These are phyloP conservation scores for Withania somnifera DNA, from an alignment of 305 asterid genomes.

Conservation along the genomic window DNA sequence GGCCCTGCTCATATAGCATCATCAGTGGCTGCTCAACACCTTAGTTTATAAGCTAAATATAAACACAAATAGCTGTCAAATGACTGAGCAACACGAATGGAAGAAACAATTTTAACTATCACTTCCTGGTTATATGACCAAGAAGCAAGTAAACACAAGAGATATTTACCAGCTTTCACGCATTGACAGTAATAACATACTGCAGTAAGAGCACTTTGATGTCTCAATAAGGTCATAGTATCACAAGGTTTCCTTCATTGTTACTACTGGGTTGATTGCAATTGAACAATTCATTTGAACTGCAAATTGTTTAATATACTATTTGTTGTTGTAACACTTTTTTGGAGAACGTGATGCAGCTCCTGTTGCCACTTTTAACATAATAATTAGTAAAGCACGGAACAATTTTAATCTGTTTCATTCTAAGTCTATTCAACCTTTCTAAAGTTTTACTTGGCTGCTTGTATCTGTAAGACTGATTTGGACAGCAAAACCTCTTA, in stretches of 20 bases:
- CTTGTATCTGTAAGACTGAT: not conserved
- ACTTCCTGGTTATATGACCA: not conserved
- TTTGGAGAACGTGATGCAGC: not conserved
- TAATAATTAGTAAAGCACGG: not conserved
- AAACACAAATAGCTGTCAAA: not conserved
- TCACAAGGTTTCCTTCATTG: not conserved
- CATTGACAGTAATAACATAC: not conserved
- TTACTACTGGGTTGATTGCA: not conserved
- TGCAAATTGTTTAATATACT: not conserved
- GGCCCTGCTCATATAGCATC: slow-evolving; percentile 32
- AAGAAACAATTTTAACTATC: not conserved
- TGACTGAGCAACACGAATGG: not conserved
- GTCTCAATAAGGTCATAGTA: not conserved
- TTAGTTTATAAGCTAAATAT: not conserved
- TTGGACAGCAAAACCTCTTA: not conserved
- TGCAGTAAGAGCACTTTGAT: not conserved
- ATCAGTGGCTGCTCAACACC: slow-evolving; percentile 8
- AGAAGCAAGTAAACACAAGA: not conserved
- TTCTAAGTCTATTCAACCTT: not conserved
- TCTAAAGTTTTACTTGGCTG: not conserved
- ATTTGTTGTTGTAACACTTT: not conserved
- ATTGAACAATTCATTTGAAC: not conserved
- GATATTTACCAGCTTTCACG: not conserved
- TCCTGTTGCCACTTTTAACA: not conserved
- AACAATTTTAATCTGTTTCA: not conserved